These are phyloP conservation scores for Groenewaldozyma auringiensis DNA, from an alignment of 1,139 yeast genomes.

Conservation along the genomic window DNA sequence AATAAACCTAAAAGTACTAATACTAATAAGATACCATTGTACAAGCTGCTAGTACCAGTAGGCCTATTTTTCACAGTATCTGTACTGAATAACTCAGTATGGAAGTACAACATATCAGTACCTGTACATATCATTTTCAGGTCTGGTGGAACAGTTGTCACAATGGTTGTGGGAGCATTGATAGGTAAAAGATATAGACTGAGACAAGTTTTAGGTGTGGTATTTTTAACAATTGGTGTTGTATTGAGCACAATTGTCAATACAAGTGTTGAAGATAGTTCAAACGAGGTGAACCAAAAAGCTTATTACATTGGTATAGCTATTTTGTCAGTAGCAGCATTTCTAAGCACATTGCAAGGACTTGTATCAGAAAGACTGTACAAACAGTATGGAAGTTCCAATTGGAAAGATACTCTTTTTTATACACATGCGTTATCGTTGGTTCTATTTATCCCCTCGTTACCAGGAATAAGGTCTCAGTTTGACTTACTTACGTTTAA, in stretches of 20 bases:
- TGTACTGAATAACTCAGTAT: constrained; percentile 51
- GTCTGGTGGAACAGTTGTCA: constrained; percentile 56
- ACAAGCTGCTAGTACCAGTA: constrained; percentile 44
- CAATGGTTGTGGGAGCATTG: constrained; percentile 51
- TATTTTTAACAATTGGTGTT: constrained; percentile 50
- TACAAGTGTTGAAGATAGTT: constrained; percentile 7
- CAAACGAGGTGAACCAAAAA: background rate
- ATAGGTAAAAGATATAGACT: constrained; percentile 41
- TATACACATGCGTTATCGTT: constrained; percentile 52
- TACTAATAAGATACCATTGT: constrained; percentile 38
- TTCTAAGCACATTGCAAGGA: constrained; percentile 48
- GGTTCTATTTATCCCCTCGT: constrained; percentile 43
- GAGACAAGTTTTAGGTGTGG: constrained; percentile 44
- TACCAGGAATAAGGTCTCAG: constrained; percentile 13
- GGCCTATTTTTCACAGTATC: constrained; percentile 46
- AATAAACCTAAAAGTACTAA: constrained; percentile 8
- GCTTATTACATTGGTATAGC: constrained; percentile 37
- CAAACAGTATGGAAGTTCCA: constrained; percentile 41
- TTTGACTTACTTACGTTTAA: constrained; percentile 8
- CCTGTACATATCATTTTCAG: constrained; percentile 64
- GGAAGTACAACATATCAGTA: constrained; percentile 50
- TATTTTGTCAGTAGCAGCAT: constrained; percentile 41
- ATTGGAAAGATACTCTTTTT: constrained; percentile 60
- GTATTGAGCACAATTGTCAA: constrained; percentile 39
- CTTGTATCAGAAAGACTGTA: constrained; percentile 48